These are phyloP conservation scores for Volvox carteri DNA, from an alignment of 163 green algal genomes.

Conservation along the genomic window DNA sequence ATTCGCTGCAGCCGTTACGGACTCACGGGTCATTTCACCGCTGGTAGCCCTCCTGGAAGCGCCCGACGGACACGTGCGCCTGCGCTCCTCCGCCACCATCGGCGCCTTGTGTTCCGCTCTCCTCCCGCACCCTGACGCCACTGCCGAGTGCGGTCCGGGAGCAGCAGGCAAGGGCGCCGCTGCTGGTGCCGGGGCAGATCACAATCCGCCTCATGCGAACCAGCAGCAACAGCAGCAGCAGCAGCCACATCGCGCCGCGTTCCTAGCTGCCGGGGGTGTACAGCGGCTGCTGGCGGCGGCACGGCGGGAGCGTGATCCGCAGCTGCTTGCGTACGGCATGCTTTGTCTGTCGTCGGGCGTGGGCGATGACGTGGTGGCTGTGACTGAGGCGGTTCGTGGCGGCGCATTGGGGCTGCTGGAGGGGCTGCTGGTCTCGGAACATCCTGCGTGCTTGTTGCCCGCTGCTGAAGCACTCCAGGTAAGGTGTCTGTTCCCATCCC, in stretches of 20 bases:
- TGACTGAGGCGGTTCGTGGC: conserved; percentile 11
- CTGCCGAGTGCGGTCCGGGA: background rate
- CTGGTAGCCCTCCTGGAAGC: conserved; percentile 19
- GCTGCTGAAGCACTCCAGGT: conserved; percentile 43
- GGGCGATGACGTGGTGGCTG: conserved; percentile 14
- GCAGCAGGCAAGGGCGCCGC: background rate
- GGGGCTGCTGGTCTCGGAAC: background rate
- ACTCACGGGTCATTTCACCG: conserved; percentile 33
- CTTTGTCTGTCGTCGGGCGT: conserved; percentile 3
- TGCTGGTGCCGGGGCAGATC: too few species aligned
- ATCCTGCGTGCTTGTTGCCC: conserved; percentile 18
- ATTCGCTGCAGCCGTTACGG: background rate
- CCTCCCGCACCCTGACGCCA: background rate
- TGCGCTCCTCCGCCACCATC: conserved; percentile 12
- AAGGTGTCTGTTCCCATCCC: background rate
- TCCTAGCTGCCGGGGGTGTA: conserved; percentile 13
- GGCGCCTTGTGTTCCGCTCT: conserved; percentile 13
- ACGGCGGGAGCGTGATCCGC: conserved; percentile 6
- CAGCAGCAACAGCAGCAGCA: too few species aligned
- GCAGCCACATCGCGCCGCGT: conserved; percentile 19
- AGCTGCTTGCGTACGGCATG: conserved; percentile 27
- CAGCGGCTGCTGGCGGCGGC: background rate
- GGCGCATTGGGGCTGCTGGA: conserved; percentile 36
- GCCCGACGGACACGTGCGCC: conserved; percentile 25
- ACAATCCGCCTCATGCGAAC: too few species aligned